These are phyloP conservation scores for Microdochium bolleyi DNA, from an alignment of 2,329 filamentous ascomycete genomes.

Conservation along the genomic window DNA sequence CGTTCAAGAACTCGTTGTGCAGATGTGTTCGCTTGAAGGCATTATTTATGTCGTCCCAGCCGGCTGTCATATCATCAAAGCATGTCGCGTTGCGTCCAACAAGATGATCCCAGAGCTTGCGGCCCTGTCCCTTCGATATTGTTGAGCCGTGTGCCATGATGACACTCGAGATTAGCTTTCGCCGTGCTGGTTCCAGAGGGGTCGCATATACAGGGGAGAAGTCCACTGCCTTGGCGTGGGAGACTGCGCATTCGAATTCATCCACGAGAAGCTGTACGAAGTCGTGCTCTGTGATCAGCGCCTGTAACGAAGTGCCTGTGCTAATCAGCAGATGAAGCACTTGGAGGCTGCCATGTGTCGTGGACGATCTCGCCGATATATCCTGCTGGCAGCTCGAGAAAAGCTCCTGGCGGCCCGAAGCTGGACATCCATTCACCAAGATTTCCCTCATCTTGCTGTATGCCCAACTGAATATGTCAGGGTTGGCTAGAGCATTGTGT, in stretches of 20 bases:
- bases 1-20: slow-evolving; percentile 46
- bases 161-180: slow-evolving; percentile 48
- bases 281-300: slow-evolving; percentile 52
- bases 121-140: slow-evolving; percentile 54
- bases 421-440: slow-evolving; percentile 44
- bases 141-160: slow-evolving; percentile 52
- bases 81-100: slow-evolving; percentile 57
- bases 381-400: slow-evolving; percentile 62
- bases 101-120: slow-evolving; percentile 63
- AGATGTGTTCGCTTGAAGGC: slow-evolving; percentile 31
- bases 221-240: slow-evolving; percentile 28
- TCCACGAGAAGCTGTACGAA: slow-evolving; percentile 54
- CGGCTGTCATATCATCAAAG: slow-evolving; percentile 52
- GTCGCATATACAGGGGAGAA: slow-evolving; percentile 37
- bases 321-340: slow-evolving; percentile 47
- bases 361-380: slow-evolving; percentile 53
- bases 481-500: slow-evolving; percentile 46
- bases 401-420: slow-evolving; percentile 50
- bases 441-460: slow-evolving; percentile 52
- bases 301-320: slow-evolving; percentile 42
- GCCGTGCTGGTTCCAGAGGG: slow-evolving; percentile 41
- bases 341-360: slow-evolving; percentile 66
- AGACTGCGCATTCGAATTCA: slow-evolving; percentile 52
- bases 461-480: slow-evolving; percentile 57
- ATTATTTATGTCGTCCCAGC: slow-evolving; percentile 60